phyloP scores from a whole-genome alignment of 768 basidiomycete genomes.

The Amanita pseudoporphyria region DNA sequence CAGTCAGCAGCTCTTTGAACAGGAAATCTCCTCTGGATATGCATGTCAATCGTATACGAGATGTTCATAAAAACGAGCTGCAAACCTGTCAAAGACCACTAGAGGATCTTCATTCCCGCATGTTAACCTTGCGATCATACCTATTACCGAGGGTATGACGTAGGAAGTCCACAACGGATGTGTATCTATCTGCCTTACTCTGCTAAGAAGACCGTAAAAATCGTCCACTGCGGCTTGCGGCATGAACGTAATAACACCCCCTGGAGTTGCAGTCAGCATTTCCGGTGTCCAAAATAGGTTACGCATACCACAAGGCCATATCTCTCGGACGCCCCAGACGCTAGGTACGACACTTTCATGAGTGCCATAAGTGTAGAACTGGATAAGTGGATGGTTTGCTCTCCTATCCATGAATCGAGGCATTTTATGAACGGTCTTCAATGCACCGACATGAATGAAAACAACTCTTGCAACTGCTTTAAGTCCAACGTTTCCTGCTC shows the following conservation, averaged over 20 bases:
- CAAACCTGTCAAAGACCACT: slow-evolving; percentile 29
- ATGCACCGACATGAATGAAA: slow-evolving; percentile 58
- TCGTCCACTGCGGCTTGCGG: slow-evolving; percentile 48
- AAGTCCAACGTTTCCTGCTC: slow-evolving; percentile 27
- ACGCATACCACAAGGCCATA: slow-evolving; percentile 56
- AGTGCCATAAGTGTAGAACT: slow-evolving; percentile 63
- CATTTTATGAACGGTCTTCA: slow-evolving; percentile 38
- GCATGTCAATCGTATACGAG: neutral
- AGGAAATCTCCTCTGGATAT: slow-evolving; percentile 29
- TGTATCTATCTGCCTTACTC: slow-evolving; percentile 40
- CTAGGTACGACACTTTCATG: slow-evolving; percentile 40
- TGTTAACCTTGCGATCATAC: slow-evolving; percentile 35
- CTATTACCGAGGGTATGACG: slow-evolving; percentile 55
- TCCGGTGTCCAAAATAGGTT: neutral
- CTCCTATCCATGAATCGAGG: slow-evolving; percentile 40
- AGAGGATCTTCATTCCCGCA: slow-evolving; percentile 32
- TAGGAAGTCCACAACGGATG: slow-evolving; percentile 67
- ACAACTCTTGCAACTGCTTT: slow-evolving; percentile 34
- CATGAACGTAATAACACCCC: slow-evolving; percentile 67
- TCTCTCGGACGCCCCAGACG: slow-evolving; percentile 54
- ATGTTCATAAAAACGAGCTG: slow-evolving; percentile 4
- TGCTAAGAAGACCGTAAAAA: slow-evolving; percentile 34
- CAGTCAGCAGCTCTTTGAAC: slow-evolving; percentile 29
- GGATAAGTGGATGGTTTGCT: slow-evolving; percentile 32
- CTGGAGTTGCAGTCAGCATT: slow-evolving; percentile 23